Conservation (phyloP, 805 yeast species). For the Yarrowia bubula region DNA sequence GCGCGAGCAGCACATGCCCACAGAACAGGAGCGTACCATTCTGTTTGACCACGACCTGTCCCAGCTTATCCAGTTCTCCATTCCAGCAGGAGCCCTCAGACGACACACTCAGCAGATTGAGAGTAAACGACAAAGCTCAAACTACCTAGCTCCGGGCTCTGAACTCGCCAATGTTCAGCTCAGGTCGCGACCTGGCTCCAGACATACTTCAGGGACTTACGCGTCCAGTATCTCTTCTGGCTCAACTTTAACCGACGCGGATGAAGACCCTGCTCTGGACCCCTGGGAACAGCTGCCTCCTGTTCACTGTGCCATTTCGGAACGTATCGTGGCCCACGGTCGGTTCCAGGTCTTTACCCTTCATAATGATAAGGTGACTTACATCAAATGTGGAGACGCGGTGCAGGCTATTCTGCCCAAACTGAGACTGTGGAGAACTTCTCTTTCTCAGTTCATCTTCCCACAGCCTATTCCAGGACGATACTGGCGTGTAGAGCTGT, state of each 20-base stretch:
- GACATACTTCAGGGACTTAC: not conserved
- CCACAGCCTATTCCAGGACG: constrained; percentile 73
- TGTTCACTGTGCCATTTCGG: constrained; percentile 22
- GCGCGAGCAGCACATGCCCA: constrained; percentile 3
- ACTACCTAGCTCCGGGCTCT: not conserved
- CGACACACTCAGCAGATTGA: constrained; percentile 19
- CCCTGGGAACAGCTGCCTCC: constrained; percentile 21
- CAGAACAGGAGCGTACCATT: constrained; percentile 25
- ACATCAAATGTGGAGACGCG: constrained; percentile 64
- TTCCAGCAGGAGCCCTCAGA: constrained; percentile 20
- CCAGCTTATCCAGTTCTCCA: constrained; percentile 23
- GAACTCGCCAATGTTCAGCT: constrained; percentile 20
- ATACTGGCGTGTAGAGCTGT: constrained; percentile 57
- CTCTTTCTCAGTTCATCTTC: constrained; percentile 51
- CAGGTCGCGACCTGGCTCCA: constrained; percentile 15
- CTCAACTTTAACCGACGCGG: not conserved
- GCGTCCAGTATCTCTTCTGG: constrained; percentile 23
- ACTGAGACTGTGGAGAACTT: constrained; percentile 54
- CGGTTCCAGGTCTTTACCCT: constrained; percentile 19
- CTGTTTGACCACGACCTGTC: constrained; percentile 25
- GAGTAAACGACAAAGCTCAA: not conserved
- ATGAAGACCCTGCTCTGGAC: not conserved
- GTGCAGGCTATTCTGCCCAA: constrained; percentile 73
- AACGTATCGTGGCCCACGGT: constrained; percentile 26
- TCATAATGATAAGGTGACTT: constrained; percentile 38